A percentile compares a stretch with the other conserved stretches of the same genome.
These are phyloP conservation scores for Fusarium fujikuroi DNA, from an alignment of 2,329 filamentous ascomycete species.

Conservation along the genomic window DNA sequence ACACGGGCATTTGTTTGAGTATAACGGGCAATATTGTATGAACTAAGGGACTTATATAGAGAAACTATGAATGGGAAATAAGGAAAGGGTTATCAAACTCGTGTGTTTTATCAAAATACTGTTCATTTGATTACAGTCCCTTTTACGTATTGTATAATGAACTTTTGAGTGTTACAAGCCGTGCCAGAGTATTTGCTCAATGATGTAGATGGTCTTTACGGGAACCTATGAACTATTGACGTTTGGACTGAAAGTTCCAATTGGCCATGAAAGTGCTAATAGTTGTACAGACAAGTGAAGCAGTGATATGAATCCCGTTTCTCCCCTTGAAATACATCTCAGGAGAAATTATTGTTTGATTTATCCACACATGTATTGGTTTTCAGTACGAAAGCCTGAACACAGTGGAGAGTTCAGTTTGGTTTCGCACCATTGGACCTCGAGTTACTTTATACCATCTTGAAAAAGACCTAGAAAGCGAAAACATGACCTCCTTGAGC, in stretches of 20 bases:
- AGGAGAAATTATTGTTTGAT: background rate
- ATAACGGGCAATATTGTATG: constrained; percentile 16
- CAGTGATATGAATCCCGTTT: background rate
- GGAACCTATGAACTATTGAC: background rate
- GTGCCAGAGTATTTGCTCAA: background rate
- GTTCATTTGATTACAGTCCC: background rate
- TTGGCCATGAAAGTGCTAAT: background rate
- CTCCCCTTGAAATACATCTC: background rate
- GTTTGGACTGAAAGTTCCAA: background rate
- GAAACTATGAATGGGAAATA: background rate
- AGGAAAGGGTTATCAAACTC: background rate
- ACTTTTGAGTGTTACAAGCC: background rate
- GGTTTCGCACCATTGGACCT: background rate
- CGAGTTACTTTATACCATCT: background rate
- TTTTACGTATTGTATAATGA: background rate
- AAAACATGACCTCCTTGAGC: background rate
- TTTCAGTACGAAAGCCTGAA: too few relatives aligned
- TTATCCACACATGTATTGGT: background rate
- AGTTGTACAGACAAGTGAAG: background rate
- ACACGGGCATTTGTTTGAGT: constrained; percentile 24
- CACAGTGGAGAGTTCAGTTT: background rate
- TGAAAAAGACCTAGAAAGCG: background rate
- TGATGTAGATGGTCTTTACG: background rate
- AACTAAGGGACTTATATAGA: constrained; percentile 5
- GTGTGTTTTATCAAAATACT: background rate